Base-by-base conservation (phyloP, 768 basidiomycete genomes). In the Calocybe indica region DNA sequence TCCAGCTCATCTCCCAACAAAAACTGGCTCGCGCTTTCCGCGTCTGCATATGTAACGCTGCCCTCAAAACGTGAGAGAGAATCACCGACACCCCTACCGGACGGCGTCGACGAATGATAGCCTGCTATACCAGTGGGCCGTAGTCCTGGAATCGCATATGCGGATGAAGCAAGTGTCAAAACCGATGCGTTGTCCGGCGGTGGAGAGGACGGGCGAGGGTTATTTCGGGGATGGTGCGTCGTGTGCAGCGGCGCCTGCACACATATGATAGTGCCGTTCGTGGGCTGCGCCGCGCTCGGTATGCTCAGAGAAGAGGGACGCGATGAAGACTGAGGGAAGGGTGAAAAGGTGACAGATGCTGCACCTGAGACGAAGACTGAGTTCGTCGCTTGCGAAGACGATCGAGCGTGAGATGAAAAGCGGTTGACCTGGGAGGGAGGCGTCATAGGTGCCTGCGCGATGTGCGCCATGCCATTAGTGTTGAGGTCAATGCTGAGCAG, bases 141-240 rank as follows among this genome's bases (percentile, higher is more conserved):
- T 28, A 69, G 71, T 13, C 76, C 78, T 11, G 85, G 81, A 45
- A 85, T 69, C 1, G 82, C 94, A 63, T 89, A 96, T 3, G 90
- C 92, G 3, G 92, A 94, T 22, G 91, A 93, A 9, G 95, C 95
- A 8, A 99, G 79, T 0, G 95, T 99, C 40, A 97, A 73, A 46
- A 94, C 71, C 2, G 90, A 93, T 1, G 95, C 95, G 59, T 98
- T 93, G 59, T 94, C 92, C 39, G 82, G 72, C 1, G 95, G 94
- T 14, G 91, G 87, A 5, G 90, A 90, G 11, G 87, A 86, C 15
- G 96, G 95, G 15, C 89, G 82, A 1, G 95, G 95, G 60, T 99
- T 99, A 64, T 96, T 91, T 40, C 92, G 81, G 7, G 95, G 94
- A 67, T 97, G 92, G 46, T 91, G 92, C n/a, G 79, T 70, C 0